Evolutionary conservation across 2,329 filamentous ascomycete species (phyloP), one percentile per base, ranked within the genome.

Genomic region (Escovopsis weberi): DNA sequence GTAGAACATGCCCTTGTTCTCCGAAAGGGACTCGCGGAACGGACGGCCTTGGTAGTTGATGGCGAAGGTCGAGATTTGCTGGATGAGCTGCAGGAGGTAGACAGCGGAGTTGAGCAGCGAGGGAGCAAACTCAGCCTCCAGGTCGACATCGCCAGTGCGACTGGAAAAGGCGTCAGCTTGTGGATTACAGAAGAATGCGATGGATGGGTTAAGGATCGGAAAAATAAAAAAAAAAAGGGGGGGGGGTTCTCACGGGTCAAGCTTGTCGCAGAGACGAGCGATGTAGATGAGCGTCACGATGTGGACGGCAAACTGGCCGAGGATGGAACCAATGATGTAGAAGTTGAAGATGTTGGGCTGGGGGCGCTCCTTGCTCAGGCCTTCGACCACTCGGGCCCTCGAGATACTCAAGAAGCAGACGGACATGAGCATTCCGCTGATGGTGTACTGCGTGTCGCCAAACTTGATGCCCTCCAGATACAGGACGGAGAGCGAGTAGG

Each of bases 391-490:
- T 69, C 87, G 91, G 34, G 91, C 91, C 46, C 91, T 82, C n/a
- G 91, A 96, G 56, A 98, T 95, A 47, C 88, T 95, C 55, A 98
- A 68, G 74, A 98, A 98, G 67, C 91, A 98, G 40, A 98, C 91
- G 55, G 88, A 95, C 91, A 98, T 96, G 61, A 98, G 80, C 85
- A 98, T 96, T 53, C 91, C 91, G 53, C 87, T 95, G 55, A 98
- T 96, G 12, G 91, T 98, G 51, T 96, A 91, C 65, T 98, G 91
- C 4, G 88, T 87, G 59, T 98, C 91, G 44, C 91, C 88, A 59
- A 98, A 98, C 68, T 98, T 98, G 72, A 98, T 98, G 49, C 91
- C 91, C 55, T 96, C 89, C 1, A 98, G 76, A 58, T 98, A 98
- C 45, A 98, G 72, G 15, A 98, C 91, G 61, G 85, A 93, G 58